phyloP scores from a whole-genome alignment of 768 basidiomycete species.

The Lentinula aciculospora region DNA sequence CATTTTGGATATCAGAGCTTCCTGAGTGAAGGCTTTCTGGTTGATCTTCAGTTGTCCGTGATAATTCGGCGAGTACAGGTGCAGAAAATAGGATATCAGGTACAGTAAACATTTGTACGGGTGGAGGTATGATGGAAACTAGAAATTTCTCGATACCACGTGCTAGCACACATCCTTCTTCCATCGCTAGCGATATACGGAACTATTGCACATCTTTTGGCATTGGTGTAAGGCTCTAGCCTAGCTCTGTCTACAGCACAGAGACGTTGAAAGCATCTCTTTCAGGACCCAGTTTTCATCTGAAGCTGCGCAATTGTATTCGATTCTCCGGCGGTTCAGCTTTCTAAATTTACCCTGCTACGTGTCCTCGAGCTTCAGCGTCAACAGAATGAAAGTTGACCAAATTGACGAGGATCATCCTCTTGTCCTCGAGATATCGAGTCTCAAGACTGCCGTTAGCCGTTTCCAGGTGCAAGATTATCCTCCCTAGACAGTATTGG shows the following conservation, averaged over 20 bases:
- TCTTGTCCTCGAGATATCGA: slow-evolving; percentile 37
- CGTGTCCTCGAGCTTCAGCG: slow-evolving; percentile 1
- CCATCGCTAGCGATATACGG: no score
- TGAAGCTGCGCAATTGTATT: no score
- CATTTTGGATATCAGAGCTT: slow-evolving; percentile 43
- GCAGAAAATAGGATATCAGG: slow-evolving; percentile 10
- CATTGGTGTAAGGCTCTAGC: no score
- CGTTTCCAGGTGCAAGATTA: slow-evolving; percentile 40
- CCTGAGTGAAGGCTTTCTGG: slow-evolving; percentile 54
- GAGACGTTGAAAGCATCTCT: no score
- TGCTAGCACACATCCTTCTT: not conserved
- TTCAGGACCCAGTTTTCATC: no score
- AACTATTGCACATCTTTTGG: no score
- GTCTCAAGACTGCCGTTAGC: slow-evolving; percentile 37
- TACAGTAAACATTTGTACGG: slow-evolving; percentile 6
- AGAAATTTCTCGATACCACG: not conserved
- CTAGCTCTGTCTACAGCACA: no score
- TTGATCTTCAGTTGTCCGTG: slow-evolving; percentile 46
- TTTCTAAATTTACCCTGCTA: not conserved
- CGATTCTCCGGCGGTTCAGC: not conserved
- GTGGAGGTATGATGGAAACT: not conserved
- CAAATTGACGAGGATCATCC: slow-evolving; percentile 33
- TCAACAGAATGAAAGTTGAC: slow-evolving; percentile 15
- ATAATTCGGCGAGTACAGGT: slow-evolving; percentile 41
- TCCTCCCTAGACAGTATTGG: not conserved